These are phyloP conservation scores for Exophiala xenobiotica DNA, from an alignment of 2,329 filamentous ascomycete genomes.

Conservation along the genomic window DNA sequence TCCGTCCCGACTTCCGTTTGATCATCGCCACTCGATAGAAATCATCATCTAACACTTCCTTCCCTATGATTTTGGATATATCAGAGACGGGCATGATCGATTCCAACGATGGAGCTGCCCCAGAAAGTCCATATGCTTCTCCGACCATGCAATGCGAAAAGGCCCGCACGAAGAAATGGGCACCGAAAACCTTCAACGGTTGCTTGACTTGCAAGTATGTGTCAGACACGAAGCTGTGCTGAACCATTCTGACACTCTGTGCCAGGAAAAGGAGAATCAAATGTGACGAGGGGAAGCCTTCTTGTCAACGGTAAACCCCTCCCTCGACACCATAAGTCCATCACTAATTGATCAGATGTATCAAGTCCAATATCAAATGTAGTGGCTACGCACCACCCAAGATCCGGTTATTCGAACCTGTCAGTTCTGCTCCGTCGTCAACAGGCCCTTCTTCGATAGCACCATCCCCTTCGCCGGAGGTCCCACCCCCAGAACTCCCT, in stretches of 20 bases:
- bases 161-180: constrained; percentile 21
- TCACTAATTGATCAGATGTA: constrained; percentile 10
- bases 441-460: constrained; percentile 9
- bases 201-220: constrained; percentile 27
- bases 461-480: background rate
- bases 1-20: too few relatives aligned
- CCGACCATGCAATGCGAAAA: constrained; percentile 11
- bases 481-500: background rate
- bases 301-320: constrained; percentile 16
- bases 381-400: constrained; percentile 22
- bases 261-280: constrained; percentile 20
- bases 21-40: too few relatives aligned
- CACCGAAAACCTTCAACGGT: constrained; percentile 24
- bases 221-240: background rate
- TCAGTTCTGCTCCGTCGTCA: background rate
- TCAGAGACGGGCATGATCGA: background rate
- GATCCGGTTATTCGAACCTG: constrained; percentile 21
- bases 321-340: background rate
- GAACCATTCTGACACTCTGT: background rate
- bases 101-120: constrained; percentile 2
- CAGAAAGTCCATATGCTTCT: background rate
- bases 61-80: background rate
- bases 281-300: constrained; percentile 24
- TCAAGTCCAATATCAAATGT: constrained; percentile 21
- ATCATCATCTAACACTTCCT: too few relatives aligned